Conservation (phyloP, 1,284 basidiomycete species). For the Tylopilus sp. region DNA sequence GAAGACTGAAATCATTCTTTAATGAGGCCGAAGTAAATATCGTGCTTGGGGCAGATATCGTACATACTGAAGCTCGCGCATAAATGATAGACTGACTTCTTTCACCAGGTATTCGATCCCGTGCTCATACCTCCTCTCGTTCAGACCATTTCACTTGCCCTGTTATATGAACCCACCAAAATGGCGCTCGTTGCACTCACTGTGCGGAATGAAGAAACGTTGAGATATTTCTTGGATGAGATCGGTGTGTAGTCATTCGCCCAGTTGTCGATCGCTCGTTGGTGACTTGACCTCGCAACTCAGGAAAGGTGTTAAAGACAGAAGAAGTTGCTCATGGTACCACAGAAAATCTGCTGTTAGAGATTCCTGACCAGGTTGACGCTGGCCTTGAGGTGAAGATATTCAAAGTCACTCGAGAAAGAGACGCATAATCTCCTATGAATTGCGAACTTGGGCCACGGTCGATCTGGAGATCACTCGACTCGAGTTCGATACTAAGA, state of each 20-base stretch:
- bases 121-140: slow-evolving; percentile 56
- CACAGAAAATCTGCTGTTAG: slow-evolving; percentile 10
- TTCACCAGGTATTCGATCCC: slow-evolving; percentile 63
- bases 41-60: slow-evolving; percentile 70
- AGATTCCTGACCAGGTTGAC: slow-evolving; percentile 25
- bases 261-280: background rate
- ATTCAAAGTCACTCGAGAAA: slow-evolving; percentile 32
- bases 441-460: slow-evolving; percentile 30
- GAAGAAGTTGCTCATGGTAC: slow-evolving; percentile 25
- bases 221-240: slow-evolving; percentile 38
- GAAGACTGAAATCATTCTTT: slow-evolving; percentile 32
- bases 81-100: background rate
- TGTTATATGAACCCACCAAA: slow-evolving; percentile 31
- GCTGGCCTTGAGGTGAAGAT: slow-evolving; percentile 38
- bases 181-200: slow-evolving; percentile 58
- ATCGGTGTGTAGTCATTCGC: slow-evolving; percentile 32
- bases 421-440: slow-evolving; percentile 3
- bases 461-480: slow-evolving; percentile 47
- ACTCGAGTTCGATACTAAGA: slow-evolving; percentile 3
- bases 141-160: slow-evolving; percentile 46
- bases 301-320: slow-evolving; percentile 20
- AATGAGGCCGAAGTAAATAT: slow-evolving; percentile 46
- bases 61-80: slow-evolving; percentile 27
- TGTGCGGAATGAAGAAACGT: slow-evolving; percentile 45
- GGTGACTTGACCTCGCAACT: slow-evolving; percentile 14